Evolutionary conservation across 768 basidiomycete species (phyloP).

Genomic region (Psilocybe tampanensis): DNA sequence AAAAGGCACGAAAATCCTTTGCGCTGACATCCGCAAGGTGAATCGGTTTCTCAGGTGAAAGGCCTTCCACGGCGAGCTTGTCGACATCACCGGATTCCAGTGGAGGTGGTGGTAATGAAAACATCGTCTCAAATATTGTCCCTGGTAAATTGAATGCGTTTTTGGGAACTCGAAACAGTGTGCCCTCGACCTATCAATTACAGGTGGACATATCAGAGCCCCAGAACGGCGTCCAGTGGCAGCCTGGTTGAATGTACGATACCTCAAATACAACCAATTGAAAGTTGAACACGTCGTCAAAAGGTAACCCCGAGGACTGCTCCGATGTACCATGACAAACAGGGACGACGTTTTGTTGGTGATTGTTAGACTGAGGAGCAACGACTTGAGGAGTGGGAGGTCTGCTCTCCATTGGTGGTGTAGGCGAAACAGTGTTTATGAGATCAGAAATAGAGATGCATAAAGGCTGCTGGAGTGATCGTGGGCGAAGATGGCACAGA

Average conservation of each 20-base stretch:
- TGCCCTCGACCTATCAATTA: conserved; percentile 2
- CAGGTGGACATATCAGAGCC: not conserved
- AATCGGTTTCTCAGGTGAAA: not conserved
- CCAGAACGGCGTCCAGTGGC: not conserved
- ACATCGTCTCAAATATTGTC: conserved; percentile 8
- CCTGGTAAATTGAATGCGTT: conserved; percentile 10
- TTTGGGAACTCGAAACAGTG: conserved; percentile 7
- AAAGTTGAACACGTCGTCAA: conserved; percentile 11
- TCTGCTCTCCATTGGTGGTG: too few species aligned
- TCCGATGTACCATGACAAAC: too few species aligned
- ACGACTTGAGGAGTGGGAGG: too few species aligned
- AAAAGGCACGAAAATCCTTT: conserved; percentile 3
- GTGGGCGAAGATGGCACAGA: too few species aligned
- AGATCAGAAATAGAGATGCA: too few species aligned
- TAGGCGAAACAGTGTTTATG: too few species aligned
- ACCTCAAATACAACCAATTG: conserved; percentile 12
- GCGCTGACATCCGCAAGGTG: not conserved
- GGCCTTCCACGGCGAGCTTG: not conserved
- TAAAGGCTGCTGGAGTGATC: too few species aligned
- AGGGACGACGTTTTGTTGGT: too few species aligned
- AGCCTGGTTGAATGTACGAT: not conserved
- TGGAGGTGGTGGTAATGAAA: not conserved
- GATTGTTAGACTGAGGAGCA: too few species aligned
- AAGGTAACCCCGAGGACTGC: too few species aligned
- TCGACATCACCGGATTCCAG: not conserved